These are phyloP conservation scores for Allantophomopsis cytisporea DNA, from an alignment of 2,329 filamentous ascomycete genomes.

Conservation along the genomic window DNA sequence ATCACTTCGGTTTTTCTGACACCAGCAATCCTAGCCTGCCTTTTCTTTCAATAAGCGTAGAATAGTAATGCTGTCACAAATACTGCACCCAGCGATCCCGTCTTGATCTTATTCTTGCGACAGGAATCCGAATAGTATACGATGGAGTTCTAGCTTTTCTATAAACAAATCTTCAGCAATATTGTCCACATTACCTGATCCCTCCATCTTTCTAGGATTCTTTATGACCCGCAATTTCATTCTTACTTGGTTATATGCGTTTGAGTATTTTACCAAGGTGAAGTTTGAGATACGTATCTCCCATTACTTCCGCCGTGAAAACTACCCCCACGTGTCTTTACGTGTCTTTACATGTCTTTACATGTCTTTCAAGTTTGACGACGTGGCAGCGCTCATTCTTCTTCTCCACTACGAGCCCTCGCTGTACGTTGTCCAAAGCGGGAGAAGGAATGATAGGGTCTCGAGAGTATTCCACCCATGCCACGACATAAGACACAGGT, in stretches of 20 bases:
- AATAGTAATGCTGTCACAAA: conserved; percentile 5
- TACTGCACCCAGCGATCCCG: conserved; percentile 2
- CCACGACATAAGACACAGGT: neutral
- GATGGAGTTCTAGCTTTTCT: conserved; percentile 7
- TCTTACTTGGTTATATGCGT: too few species aligned
- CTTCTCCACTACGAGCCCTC: neutral
- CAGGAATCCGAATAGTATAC: conserved; percentile 6
- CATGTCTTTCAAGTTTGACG: conserved; percentile 4
- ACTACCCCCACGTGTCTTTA: conserved; percentile 5
- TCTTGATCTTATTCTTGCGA: conserved; percentile 5
- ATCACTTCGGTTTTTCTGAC: too few species aligned
- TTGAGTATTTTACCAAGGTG: too few species aligned
- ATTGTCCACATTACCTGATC: neutral
- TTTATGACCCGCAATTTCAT: too few species aligned
- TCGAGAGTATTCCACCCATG: neutral
- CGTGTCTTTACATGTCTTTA: too few species aligned
- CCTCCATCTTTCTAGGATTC: neutral
- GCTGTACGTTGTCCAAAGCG: neutral
- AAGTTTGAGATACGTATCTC: conserved; percentile 1
- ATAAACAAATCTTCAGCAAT: neutral
- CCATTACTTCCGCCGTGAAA: conserved; percentile 7
- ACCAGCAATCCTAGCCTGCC: too few species aligned
- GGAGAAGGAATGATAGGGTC: neutral
- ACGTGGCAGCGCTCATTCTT: conserved; percentile 2
- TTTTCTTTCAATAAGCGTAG: conserved; percentile 1